Evolutionary conservation across 768 basidiomycete genomes (phyloP), one percentile per base, ranked within the genome.

Genomic region (Leccinum ochraceum): DNA sequence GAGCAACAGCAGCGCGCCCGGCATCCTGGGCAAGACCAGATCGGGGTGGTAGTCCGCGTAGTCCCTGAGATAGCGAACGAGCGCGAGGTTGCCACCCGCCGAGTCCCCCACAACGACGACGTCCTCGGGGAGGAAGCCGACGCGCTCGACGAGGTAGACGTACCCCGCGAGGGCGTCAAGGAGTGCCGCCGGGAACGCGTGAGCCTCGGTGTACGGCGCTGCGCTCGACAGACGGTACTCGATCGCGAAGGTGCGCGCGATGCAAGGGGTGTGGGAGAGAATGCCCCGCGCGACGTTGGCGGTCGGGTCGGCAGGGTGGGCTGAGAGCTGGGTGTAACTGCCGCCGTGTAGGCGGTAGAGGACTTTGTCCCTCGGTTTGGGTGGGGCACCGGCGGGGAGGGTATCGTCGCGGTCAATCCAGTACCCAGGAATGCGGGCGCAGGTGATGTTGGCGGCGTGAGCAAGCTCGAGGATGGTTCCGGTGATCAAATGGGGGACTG

Each of bases 41-140:
- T 67, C 58, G 1, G 65, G 58, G 37, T 66, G 60, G n/a, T 57
- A 49, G 6, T 61, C 50, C 3, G 26, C 58, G 46, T 65, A 55
- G 54, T 67, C 65, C 42, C 63, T 63, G 39, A 82, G 60, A 67
- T 82, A 79, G 3, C 77, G 74, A 1, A 69, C 62, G 42, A 82
- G 67, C 17, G 78, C 80, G 30, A 86, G 72, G 61, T 82, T 78
- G 1, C 78, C 85, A 0, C 86, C 86, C 0, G 86, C 82, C 1
- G 83, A 84, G 52, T 86, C 84, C 6, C 85, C 85, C 5, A 67
- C 65, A 7, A 86, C 56, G 59, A 83, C 73, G 58, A 86, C 78
- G 56, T 82, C 71, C 22, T 58, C 24, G 1, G 83, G 76, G 4
- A 62, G 54, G 66, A 84, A 81, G 0, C 78, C 76, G 32, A 81